Conservation (phyloP, 2,329 filamentous ascomycete species). For the Exophiala xenobiotica region DNA sequence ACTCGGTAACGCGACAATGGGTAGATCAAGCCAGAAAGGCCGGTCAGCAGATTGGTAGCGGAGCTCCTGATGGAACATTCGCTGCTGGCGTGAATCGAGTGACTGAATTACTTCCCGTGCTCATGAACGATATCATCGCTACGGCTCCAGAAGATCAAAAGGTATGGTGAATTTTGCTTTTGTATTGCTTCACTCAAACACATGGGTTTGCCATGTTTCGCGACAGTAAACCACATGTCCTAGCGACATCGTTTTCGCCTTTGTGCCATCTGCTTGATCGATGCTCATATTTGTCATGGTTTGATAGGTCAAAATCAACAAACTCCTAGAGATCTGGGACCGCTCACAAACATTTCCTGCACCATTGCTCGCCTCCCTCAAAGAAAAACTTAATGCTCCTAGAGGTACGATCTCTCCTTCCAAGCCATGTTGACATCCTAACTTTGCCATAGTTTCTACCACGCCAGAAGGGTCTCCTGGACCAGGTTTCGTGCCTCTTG, state of each 20-base stretch:
- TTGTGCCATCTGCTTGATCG: conserved; percentile 2
- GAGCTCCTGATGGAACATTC: conserved; percentile 86
- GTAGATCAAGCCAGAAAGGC: conserved; percentile 88
- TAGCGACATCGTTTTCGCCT: too few species aligned
- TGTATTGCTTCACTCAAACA: conserved; percentile 3
- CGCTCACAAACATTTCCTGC: conserved; percentile 87
- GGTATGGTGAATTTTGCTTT: conserved; percentile 59
- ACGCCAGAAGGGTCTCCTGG: conserved; percentile 62
- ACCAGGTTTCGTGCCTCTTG: conserved; percentile 44
- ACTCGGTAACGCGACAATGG: conserved; percentile 99
- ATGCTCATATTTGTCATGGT: conserved; percentile 50
- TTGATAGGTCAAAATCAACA: conserved; percentile 89
- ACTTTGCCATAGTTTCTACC: conserved; percentile 42
- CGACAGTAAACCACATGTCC: not conserved
- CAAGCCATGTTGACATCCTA: conserved; percentile 5
- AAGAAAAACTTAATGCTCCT: conserved; percentile 69
- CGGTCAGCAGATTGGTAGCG: conserved; percentile 76
- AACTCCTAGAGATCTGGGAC: conserved; percentile 97
- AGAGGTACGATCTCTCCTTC: conserved; percentile 38
- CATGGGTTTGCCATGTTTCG: not conserved
- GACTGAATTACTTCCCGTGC: conserved; percentile 85
- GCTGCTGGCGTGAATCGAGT: conserved; percentile 94
- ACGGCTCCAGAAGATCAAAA: conserved; percentile 91
- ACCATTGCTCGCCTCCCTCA: conserved; percentile 77
- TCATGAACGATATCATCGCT: conserved; percentile 94